Evolutionary conservation across 108 stramenopile genomes (phyloP).

Genomic region (Hondaea fermentalgiana): DNA sequence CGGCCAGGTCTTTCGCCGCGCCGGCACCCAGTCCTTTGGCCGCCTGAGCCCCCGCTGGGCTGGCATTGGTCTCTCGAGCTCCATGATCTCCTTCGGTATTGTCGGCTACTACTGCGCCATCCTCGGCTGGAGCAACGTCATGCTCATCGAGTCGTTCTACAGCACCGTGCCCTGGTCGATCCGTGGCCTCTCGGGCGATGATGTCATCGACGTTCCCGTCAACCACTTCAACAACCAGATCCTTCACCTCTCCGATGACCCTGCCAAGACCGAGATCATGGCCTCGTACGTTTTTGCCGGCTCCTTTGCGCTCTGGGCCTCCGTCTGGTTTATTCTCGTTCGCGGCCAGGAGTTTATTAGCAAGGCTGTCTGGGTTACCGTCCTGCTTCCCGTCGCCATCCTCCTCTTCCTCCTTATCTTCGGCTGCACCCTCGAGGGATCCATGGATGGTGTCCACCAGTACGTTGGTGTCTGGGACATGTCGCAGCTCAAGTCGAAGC

Average conservation of each 20-base stretch:
- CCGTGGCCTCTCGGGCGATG: not conserved
- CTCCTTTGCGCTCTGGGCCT: not conserved
- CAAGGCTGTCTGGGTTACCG: slow-evolving; percentile 19
- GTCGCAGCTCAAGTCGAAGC: not conserved
- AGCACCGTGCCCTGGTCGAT: not conserved
- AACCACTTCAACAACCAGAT: not conserved
- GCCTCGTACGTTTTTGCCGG: not conserved
- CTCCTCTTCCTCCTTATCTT: not conserved
- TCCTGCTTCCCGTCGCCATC: not conserved
- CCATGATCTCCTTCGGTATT: not conserved
- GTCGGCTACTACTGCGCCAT: slow-evolving; percentile 3
- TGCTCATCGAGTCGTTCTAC: not conserved
- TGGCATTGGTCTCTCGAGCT: not conserved
- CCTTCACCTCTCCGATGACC: not conserved
- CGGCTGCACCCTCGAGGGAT: not conserved
- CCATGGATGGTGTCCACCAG: not conserved
- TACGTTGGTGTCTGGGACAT: not conserved
- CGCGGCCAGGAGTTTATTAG: not conserved
- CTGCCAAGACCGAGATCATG: not conserved
- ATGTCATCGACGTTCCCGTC: not conserved
- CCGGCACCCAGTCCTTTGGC: slow-evolving; percentile 2
- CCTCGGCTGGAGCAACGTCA: slow-evolving; percentile 1
- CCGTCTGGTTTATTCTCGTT: not conserved
- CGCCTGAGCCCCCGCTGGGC: not conserved
- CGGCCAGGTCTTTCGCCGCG: not conserved